Evolutionary conservation across 129 eudicot species (phyloP).

Genomic region (Flaveria trinervia): DNA sequence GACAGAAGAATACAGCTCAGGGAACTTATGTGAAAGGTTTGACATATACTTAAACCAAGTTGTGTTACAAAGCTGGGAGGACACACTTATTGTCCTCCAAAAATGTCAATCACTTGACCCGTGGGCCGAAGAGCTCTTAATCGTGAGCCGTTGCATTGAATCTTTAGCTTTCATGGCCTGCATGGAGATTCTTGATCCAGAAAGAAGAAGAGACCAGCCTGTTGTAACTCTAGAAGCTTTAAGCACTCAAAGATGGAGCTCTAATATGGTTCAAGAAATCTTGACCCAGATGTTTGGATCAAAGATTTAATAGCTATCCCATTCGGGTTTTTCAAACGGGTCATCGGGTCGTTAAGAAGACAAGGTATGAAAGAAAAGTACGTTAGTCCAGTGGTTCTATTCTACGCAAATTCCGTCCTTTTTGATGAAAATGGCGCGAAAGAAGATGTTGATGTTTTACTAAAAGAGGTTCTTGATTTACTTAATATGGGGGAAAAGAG

Average conservation of each 20-base stretch:
- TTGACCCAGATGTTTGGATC: constrained; percentile 77
- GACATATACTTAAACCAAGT: constrained; percentile 94
- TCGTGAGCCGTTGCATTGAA: constrained; percentile 93
- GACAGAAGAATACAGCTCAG: constrained; percentile 59
- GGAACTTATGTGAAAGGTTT: constrained; percentile 79
- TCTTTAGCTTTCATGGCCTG: constrained; percentile 98
- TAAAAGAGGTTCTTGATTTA: constrained; percentile 67
- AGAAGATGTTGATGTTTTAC: constrained; percentile 30
- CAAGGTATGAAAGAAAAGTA: constrained; percentile 93
- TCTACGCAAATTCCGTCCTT: constrained; percentile 65
- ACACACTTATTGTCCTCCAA: constrained; percentile 79
- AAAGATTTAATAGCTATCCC: constrained; percentile 80
- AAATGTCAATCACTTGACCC: constrained; percentile 71
- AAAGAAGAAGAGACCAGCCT: constrained; percentile 73
- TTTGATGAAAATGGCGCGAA: constrained; percentile 22
- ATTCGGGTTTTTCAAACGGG: constrained; percentile 72
- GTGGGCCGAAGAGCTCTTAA: constrained; percentile 83
- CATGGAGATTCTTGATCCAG: constrained; percentile 99
- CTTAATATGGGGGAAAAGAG: constrained; percentile 62
- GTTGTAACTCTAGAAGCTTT: constrained; percentile 60
- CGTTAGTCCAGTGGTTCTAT: constrained; percentile 77
- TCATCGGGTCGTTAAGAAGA: constrained; percentile 76
- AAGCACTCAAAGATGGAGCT: constrained; percentile 60
- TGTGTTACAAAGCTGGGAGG: constrained; percentile 85
- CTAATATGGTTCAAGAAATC: constrained; percentile 46